Evolutionary conservation across 2,329 filamentous ascomycete species (phyloP).

Genomic region (Neurospora sp.): DNA sequence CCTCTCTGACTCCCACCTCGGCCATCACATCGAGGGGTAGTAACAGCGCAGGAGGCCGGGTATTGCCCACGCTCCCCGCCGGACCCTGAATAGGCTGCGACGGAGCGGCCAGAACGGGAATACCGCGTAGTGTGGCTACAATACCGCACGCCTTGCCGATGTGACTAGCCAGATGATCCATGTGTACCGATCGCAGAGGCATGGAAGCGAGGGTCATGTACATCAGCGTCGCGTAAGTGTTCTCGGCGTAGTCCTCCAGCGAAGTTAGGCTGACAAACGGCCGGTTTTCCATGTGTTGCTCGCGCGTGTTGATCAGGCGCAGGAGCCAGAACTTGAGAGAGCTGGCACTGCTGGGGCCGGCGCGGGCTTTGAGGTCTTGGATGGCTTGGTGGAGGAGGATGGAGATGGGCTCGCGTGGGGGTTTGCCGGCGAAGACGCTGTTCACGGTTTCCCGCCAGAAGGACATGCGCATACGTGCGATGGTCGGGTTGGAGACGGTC

Average conservation of each 20-base stretch:
- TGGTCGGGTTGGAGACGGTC: slow-evolving; percentile 74
- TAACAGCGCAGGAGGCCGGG: slow-evolving; percentile 47
- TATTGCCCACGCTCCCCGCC: slow-evolving; percentile 27
- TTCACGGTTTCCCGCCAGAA: slow-evolving; percentile 87
- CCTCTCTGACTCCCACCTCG: slow-evolving; percentile 68
- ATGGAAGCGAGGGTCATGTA: slow-evolving; percentile 78
- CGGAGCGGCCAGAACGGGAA: slow-evolving; percentile 80
- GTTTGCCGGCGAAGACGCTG: slow-evolving; percentile 63
- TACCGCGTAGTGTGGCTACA: slow-evolving; percentile 70
- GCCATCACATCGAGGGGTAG: slow-evolving; percentile 88
- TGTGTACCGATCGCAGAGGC: slow-evolving; percentile 69
- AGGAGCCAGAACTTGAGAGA: slow-evolving; percentile 63
- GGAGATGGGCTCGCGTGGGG: slow-evolving; percentile 85
- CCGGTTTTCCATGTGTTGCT: slow-evolving; percentile 73
- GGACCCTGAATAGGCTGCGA: slow-evolving; percentile 40
- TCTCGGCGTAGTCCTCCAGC: slow-evolving; percentile 84
- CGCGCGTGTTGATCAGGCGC: slow-evolving; percentile 69
- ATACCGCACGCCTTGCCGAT: slow-evolving; percentile 93
- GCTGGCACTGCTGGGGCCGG: slow-evolving; percentile 30
- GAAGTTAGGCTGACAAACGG: slow-evolving; percentile 65
- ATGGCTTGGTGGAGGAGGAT: slow-evolving; percentile 70
- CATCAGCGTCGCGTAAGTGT: slow-evolving; percentile 85
- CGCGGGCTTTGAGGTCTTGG: slow-evolving; percentile 42
- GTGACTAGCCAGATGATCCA: slow-evolving; percentile 89
- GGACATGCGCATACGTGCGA: slow-evolving; percentile 81